phyloP scores from a whole-genome alignment of 768 basidiomycete genomes.

The Mycena floridula region DNA sequence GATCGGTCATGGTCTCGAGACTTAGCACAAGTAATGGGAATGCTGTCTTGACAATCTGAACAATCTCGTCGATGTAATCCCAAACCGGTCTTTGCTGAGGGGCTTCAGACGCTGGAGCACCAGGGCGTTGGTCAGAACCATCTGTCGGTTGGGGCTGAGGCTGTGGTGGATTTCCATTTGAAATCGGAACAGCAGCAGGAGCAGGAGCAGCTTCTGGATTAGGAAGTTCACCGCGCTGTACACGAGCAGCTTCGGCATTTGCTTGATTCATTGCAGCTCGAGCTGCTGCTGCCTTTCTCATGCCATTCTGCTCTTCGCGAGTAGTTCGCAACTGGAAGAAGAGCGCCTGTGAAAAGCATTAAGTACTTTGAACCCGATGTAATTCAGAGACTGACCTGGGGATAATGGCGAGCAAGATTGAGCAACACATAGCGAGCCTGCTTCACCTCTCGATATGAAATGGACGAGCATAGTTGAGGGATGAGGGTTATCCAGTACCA shows the following conservation, averaged over 20 bases:
- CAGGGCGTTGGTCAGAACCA: constrained; percentile 9
- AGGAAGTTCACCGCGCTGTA: constrained; percentile 17
- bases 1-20: constrained; percentile 96
- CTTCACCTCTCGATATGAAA: constrained; percentile 88
- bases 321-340: constrained; percentile 93
- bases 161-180: constrained; percentile 5
- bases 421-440: constrained; percentile 87
- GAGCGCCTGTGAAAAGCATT: constrained; percentile 53
- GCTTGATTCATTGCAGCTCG: constrained; percentile 12
- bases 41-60: constrained; percentile 89
- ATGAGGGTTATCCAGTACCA: constrained; percentile 99
- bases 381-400: constrained; percentile 57
- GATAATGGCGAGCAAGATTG: constrained; percentile 85
- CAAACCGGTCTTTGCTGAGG: constrained; percentile 58
- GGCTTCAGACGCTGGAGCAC: too few species aligned
- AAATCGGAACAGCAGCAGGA: constrained; percentile 9
- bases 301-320: constrained; percentile 53
- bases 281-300: constrained; percentile 33
- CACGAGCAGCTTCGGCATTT: constrained; percentile 7
- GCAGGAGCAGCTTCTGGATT: constrained; percentile 21
- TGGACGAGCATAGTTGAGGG: constrained; percentile 85
- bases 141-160: too few species aligned
- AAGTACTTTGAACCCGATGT: constrained; percentile 4
- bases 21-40: constrained; percentile 93
- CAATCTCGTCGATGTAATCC: constrained; percentile 91